These are phyloP conservation scores for Penicillium dipodomyicola DNA, from an alignment of 495 filamentous ascomycete genomes.

Conservation along the genomic window DNA sequence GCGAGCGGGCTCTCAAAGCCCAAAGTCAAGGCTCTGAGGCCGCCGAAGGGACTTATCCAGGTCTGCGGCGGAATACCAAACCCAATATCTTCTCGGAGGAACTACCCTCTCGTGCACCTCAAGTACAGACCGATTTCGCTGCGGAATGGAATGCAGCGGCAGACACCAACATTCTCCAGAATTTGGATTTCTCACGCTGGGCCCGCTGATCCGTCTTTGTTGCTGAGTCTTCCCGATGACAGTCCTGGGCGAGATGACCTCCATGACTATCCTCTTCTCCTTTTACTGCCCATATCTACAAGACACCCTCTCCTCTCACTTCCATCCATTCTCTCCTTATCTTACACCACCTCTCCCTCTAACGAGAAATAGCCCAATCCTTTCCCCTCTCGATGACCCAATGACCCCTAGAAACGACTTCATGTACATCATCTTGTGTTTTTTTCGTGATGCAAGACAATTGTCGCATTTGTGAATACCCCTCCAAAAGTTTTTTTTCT, in stretches of 20 bases:
- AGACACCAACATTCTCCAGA: conserved; percentile 40
- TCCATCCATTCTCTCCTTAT: not conserved
- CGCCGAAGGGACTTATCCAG: conserved; percentile 40
- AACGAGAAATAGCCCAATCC: conserved; percentile 6
- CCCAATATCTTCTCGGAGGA: conserved; percentile 47
- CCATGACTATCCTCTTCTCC: conserved; percentile 1
- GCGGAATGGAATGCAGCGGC: conserved; percentile 45
- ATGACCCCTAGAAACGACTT: conserved; percentile 24
- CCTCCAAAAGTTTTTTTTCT: conserved; percentile 33
- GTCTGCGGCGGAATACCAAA: conserved; percentile 47
- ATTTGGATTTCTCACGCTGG: conserved; percentile 48
- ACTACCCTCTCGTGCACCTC: conserved; percentile 28
- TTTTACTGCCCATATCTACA: not conserved
- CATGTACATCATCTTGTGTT: conserved; percentile 36
- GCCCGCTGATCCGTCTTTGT: conserved; percentile 26
- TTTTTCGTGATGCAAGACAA: conserved; percentile 22
- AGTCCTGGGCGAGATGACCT: not conserved
- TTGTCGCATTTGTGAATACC: conserved; percentile 38
- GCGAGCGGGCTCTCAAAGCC: conserved; percentile 53
- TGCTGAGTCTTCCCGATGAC: not conserved
- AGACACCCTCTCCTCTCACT: not conserved
- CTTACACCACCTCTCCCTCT: not conserved
- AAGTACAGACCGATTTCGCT: conserved; percentile 32
- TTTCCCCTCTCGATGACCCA: conserved; percentile 11
- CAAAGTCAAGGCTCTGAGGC: conserved; percentile 35